Evolutionary conservation across 805 yeast genomes (phyloP).

Genomic region (Ogataea pini): DNA sequence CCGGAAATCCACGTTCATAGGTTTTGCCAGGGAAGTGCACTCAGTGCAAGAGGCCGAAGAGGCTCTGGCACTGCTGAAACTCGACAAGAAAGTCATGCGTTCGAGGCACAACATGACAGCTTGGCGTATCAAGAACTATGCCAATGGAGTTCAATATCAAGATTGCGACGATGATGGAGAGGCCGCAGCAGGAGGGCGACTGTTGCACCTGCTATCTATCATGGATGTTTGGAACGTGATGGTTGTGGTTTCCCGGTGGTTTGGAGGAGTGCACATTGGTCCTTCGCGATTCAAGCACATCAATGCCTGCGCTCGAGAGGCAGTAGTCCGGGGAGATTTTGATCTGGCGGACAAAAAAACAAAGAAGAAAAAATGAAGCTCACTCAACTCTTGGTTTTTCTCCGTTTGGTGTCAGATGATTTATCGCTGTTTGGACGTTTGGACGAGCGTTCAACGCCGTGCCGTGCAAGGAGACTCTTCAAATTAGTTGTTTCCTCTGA

Average conservation of each 20-base stretch:
- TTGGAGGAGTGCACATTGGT: conserved; percentile 87
- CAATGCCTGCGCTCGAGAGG: conserved; percentile 85
- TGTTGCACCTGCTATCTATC: conserved; percentile 69
- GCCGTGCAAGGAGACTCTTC: conserved; percentile 8
- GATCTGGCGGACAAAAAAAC: conserved; percentile 30
- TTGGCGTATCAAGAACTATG: conserved; percentile 66
- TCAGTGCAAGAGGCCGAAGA: conserved; percentile 68
- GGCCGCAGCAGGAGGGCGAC: conserved; percentile 89
- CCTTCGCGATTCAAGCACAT: conserved; percentile 95
- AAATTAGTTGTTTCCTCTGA: not conserved
- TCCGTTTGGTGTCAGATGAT: conserved; percentile 6
- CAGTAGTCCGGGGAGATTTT: conserved; percentile 66
- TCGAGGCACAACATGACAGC: conserved; percentile 85
- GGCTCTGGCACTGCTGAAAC: conserved; percentile 50
- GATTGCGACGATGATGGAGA: conserved; percentile 98
- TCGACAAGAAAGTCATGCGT: conserved; percentile 64
- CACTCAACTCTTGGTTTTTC: conserved; percentile 16
- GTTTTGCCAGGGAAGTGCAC: conserved; percentile 61
- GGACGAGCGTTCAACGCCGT: conserved; percentile 1
- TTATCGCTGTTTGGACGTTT: conserved; percentile 7
- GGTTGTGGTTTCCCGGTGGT: conserved; percentile 90
- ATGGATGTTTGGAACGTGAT: conserved; percentile 84
- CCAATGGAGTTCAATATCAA: conserved; percentile 58
- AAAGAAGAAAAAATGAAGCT: conserved; percentile 33
- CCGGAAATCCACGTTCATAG: conserved; percentile 83